Percentiles rank a stretch among this genome's conserved stretches.
Conservation (phyloP, 371 early-diverging fungal genomes). For the Mucor piriformis region DNA sequence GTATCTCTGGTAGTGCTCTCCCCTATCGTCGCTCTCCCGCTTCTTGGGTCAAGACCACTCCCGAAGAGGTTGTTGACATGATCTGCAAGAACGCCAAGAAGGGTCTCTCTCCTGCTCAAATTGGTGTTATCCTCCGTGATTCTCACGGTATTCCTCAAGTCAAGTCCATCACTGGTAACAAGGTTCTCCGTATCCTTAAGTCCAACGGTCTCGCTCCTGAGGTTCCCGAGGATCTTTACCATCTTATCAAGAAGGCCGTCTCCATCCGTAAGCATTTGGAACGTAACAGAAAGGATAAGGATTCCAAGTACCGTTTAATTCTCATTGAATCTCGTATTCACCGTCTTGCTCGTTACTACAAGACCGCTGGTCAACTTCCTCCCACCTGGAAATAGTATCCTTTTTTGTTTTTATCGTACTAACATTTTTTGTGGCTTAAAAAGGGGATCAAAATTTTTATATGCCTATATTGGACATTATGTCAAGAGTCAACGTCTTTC, state of each 20-base stretch:
- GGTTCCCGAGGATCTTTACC: constrained; percentile 99
- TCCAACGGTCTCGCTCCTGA: constrained; percentile 85
- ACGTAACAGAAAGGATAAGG: constrained; percentile 99
- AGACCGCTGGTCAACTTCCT: constrained; percentile 96
- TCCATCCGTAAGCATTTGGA: constrained; percentile 99
- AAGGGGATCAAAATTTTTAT: constrained; percentile 4
- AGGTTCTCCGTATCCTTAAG: constrained; percentile 94
- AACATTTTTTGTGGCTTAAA: constrained; percentile 7
- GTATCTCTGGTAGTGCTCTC: constrained; percentile 97
- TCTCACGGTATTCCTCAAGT: constrained; percentile 98
- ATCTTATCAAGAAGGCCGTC: constrained; percentile 99
- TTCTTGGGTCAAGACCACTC: constrained; percentile 95
- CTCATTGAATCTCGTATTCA: constrained; percentile 98
- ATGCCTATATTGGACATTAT: constrained; percentile 35
- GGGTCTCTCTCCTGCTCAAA: constrained; percentile 98
- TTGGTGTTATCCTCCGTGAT: constrained; percentile 99
- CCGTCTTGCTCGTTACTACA: constrained; percentile 99
- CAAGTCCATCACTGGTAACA: constrained; percentile 95
- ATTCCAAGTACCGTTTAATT: constrained; percentile 99
- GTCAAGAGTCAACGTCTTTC: constrained; percentile 12
- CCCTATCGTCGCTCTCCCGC: constrained; percentile 99
- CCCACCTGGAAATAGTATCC: constrained; percentile 97
- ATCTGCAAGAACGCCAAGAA: constrained; percentile 99
- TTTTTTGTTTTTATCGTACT: constrained; percentile 33
- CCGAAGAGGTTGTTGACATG: constrained; percentile 96